Evolutionary conservation across 2,329 filamentous ascomycete species (phyloP).

Genomic region (Cytospora paraplurivora): DNA sequence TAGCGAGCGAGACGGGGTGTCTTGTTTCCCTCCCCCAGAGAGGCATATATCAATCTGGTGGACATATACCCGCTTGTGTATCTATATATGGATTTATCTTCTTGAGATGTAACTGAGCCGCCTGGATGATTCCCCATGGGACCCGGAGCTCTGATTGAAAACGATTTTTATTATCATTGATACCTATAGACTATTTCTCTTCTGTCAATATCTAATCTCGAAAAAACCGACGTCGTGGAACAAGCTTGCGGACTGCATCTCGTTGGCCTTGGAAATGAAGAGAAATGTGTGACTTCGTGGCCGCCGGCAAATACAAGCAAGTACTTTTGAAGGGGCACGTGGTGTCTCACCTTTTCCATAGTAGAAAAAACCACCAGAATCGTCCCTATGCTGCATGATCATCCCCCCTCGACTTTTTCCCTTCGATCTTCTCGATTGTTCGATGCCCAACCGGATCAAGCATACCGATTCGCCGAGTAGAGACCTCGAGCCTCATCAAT

Average conservation of each 20-base stretch:
- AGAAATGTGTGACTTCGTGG: neutral
- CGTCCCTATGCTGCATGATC: too few relatives aligned
- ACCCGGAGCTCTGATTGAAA: conserved; percentile 23
- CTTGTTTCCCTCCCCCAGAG: neutral
- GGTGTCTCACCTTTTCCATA: neutral
- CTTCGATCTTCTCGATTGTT: neutral
- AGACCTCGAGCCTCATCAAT: neutral
- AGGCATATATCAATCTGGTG: neutral
- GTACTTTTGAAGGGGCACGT: too few relatives aligned
- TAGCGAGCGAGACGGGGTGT: neutral
- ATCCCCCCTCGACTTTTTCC: too few relatives aligned
- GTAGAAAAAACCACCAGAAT: too few relatives aligned
- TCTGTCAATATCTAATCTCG: neutral
- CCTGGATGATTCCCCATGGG: conserved; percentile 24
- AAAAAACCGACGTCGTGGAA: too few relatives aligned
- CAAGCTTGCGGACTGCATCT: neutral
- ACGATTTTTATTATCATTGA: conserved; percentile 20
- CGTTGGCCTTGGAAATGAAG: neutral
- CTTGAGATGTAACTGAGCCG: conserved; percentile 27
- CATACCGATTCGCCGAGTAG: neutral
- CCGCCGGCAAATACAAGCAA: too few relatives aligned
- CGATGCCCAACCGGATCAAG: neutral
- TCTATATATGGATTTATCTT: conserved; percentile 17
- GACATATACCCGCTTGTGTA: conserved; percentile 20
- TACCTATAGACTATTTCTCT: conserved; percentile 10